These are phyloP conservation scores for Endotrypanum monterogeii DNA, from an alignment of 208 protist species.

Conservation along the genomic window DNA sequence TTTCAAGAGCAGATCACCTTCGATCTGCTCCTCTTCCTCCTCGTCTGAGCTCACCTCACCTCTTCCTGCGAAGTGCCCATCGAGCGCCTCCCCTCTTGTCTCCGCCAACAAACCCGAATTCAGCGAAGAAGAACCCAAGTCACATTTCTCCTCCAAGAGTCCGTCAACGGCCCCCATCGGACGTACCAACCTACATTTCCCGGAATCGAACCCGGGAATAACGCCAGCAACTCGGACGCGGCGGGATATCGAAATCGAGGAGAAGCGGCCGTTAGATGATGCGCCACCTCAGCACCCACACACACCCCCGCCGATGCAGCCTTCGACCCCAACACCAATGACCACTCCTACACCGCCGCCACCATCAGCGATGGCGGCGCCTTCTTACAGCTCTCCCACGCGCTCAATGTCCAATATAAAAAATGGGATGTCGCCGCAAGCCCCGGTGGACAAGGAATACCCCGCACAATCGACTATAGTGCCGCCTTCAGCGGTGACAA, in stretches of 20 bases:
- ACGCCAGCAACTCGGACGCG: neutral
- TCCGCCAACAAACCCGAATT: neutral
- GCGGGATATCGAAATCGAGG: neutral
- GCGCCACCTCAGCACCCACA: slow-evolving; percentile 3
- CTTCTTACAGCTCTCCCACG: neutral
- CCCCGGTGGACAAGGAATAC: too few species aligned
- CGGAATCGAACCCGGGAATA: neutral
- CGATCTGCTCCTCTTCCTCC: neutral
- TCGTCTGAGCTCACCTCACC: neutral
- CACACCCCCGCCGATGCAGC: slow-evolving; percentile 15
- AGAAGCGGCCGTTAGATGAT: neutral
- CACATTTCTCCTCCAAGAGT: neutral
- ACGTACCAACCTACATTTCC: neutral
- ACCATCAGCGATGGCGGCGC: too few species aligned
- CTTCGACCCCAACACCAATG: neutral
- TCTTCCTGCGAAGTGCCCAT: neutral
- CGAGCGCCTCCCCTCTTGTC: neutral
- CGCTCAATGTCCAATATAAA: neutral
- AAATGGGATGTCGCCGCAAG: too few species aligned
- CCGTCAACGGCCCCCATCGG: neutral
- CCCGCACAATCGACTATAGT: neutral
- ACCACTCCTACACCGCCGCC: neutral
- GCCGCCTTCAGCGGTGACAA: neutral
- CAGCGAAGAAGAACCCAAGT: neutral
- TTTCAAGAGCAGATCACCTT: neutral